These are phyloP conservation scores for Rhizopogon vinicolor DNA, from an alignment of 768 basidiomycete species.

Conservation along the genomic window DNA sequence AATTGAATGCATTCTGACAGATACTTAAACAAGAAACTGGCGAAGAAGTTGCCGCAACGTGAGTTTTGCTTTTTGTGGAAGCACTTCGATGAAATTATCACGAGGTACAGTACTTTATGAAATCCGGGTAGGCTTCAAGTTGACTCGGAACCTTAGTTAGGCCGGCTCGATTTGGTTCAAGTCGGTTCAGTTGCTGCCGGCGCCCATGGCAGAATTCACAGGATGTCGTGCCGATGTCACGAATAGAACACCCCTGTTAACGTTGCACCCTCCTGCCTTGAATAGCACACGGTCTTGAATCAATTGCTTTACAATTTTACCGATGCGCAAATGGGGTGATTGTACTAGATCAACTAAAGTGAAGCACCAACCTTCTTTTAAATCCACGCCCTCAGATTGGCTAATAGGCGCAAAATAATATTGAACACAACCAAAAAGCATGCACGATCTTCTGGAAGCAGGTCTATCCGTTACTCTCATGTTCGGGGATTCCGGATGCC, in stretches of 20 bases:
- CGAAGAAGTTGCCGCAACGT: background rate
- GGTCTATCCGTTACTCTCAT: conserved; percentile 4
- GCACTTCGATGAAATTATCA: conserved; percentile 2
- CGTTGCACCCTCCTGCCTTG: conserved; percentile 4
- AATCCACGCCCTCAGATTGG: conserved; percentile 7
- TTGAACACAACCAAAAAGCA: background rate
- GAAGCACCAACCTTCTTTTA: background rate
- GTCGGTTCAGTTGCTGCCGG: background rate
- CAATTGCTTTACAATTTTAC: background rate
- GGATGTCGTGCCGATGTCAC: background rate
- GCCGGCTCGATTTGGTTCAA: background rate
- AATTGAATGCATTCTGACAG: background rate
- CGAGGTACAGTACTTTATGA: background rate
- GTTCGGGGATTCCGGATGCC: background rate
- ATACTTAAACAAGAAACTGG: background rate
- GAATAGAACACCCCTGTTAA: background rate
- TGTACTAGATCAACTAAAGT: background rate
- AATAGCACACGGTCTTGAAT: conserved; percentile 4
- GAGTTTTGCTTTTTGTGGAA: background rate
- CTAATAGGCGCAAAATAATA: background rate
- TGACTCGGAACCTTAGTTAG: background rate
- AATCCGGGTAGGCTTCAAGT: background rate
- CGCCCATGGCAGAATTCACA: background rate
- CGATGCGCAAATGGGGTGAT: background rate
- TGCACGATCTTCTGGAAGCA: background rate